Evolutionary conservation across 805 yeast genomes (phyloP).

Genomic region (Metschnikowia borealis): DNA sequence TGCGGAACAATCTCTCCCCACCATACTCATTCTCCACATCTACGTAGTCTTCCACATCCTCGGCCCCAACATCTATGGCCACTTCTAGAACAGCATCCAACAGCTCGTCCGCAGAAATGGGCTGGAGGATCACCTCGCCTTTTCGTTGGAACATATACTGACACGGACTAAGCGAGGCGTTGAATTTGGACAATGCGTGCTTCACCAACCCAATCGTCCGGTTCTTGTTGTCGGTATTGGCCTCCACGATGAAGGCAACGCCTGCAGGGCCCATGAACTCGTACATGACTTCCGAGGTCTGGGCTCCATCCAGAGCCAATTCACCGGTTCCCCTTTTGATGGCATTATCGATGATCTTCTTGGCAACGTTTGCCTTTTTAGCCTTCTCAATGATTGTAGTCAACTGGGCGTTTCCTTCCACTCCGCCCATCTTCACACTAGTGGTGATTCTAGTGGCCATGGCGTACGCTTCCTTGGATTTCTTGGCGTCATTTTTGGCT

Average conservation of each 20-base stretch:
- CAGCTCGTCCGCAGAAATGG: constrained; percentile 28
- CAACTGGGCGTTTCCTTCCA: constrained; percentile 60
- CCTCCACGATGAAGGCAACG: constrained; percentile 78
- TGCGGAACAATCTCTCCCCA: constrained; percentile 32
- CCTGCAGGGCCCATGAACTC: constrained; percentile 96
- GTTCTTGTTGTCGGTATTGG: constrained; percentile 83
- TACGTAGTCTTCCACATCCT: constrained; percentile 61
- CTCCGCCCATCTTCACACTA: constrained; percentile 70
- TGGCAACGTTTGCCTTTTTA: constrained; percentile 67
- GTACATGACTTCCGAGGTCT: constrained; percentile 50
- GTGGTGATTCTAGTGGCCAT: constrained; percentile 70
- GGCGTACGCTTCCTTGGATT: constrained; percentile 63
- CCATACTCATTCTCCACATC: constrained; percentile 40
- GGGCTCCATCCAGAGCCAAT: constrained; percentile 42
- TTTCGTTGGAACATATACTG: constrained; percentile 70
- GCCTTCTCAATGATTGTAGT: constrained; percentile 78
- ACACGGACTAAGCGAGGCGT: constrained; percentile 73
- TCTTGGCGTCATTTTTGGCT: constrained; percentile 84
- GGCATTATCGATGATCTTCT: constrained; percentile 83
- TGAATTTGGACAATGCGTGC: constrained; percentile 66
- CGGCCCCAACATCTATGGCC: constrained; percentile 74
- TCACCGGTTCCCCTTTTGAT: constrained; percentile 80
- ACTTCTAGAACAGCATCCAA: constrained; percentile 72
- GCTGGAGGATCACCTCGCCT: constrained; percentile 64
- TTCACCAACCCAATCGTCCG: constrained; percentile 75